Evolutionary conservation across 352 stramenopile species (phyloP).

Genomic region (Globisporangium takayamanum): DNA sequence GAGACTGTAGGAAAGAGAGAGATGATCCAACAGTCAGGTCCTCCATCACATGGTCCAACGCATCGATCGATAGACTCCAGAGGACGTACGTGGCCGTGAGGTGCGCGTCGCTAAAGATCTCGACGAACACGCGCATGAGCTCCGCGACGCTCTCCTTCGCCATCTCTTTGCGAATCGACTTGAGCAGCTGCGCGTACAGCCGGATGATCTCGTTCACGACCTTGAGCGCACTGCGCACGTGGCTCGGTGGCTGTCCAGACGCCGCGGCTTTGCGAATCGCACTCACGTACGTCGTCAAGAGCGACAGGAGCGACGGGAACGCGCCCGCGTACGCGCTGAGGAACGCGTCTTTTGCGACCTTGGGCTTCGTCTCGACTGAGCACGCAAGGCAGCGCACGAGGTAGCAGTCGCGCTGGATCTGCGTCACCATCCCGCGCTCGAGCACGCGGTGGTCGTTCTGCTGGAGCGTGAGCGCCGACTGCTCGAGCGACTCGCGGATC

Average conservation of each 20-base stretch:
- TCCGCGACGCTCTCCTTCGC: slow-evolving; percentile 61
- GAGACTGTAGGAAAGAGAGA: slow-evolving; percentile 29
- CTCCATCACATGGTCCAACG: neutral
- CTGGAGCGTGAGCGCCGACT: slow-evolving; percentile 57
- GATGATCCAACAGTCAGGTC: slow-evolving; percentile 1
- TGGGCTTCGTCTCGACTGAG: slow-evolving; percentile 69
- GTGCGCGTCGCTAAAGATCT: slow-evolving; percentile 73
- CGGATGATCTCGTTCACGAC: slow-evolving; percentile 79
- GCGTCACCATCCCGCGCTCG: slow-evolving; percentile 52
- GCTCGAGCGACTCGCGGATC: slow-evolving; percentile 64
- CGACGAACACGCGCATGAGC: slow-evolving; percentile 71
- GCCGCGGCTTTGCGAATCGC: slow-evolving; percentile 48
- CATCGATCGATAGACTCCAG: neutral
- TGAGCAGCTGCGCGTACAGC: slow-evolving; percentile 69
- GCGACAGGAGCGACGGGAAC: slow-evolving; percentile 49
- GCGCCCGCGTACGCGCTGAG: slow-evolving; percentile 50
- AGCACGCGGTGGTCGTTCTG: slow-evolving; percentile 70
- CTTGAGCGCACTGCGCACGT: slow-evolving; percentile 59
- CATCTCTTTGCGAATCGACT: slow-evolving; percentile 82
- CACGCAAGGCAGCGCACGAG: slow-evolving; percentile 59
- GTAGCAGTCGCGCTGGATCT: slow-evolving; percentile 66
- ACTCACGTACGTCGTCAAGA: slow-evolving; percentile 66
- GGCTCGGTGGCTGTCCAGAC: slow-evolving; percentile 19
- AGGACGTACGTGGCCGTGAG: slow-evolving; percentile 55
- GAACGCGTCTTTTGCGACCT: slow-evolving; percentile 69